Base-by-base conservation (phyloP, 2,329 filamentous ascomycete genomes). In the Tolypocladium paradoxum region DNA sequence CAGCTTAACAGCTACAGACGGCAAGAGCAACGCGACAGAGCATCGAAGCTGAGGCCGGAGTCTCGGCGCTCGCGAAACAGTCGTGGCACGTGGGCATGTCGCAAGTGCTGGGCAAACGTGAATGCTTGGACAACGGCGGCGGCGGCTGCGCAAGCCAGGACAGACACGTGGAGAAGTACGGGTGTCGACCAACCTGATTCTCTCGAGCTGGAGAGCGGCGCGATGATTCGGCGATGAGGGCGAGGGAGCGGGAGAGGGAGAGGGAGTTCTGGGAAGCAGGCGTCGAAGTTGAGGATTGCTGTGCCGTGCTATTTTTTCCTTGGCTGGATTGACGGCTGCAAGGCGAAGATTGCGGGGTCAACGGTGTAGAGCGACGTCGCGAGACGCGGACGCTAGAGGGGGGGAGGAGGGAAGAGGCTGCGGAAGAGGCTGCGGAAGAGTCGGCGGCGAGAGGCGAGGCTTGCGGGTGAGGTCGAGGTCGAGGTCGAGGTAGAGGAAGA, bases 401-500 rank as follows among this genome's bases (percentile, higher is more conserved):
- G 38, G 20, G 27, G 49, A 49, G 46, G n/a, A n/a, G n/a, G n/a
- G n/a, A 27, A 11, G 33, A 53, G 51, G 33, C n/a, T n/a, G n/a
- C n/a, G 51, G 49, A 54, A 51, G 48, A 56, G 54, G 55, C 27
- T 33, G 48, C 43, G 46, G 38, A 46, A 47, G 20, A 36, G 40
- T 27, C 47, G 51, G 54, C 29, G 60, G 29, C 34, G 22, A 53
- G 51, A 54, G 57, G 52, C 53, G 54, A 53, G 58, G 50, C 18
- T 7, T 16, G 53, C 40, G 47, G 50, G 22, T n/a, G 54, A 38
- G 57, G 60, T 53, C 24, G 37, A 33, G 22, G 48, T 16, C 6
- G 57, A 58, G 55, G 60, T 51, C 47, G 53, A 56, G 54, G 51
- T 56, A 59, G 60, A 57, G 60, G 61, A 62, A 57, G 60, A 56